phyloP scores from a whole-genome alignment of 2,329 filamentous ascomycete genomes.

The Aspergillus neoniger region DNA sequence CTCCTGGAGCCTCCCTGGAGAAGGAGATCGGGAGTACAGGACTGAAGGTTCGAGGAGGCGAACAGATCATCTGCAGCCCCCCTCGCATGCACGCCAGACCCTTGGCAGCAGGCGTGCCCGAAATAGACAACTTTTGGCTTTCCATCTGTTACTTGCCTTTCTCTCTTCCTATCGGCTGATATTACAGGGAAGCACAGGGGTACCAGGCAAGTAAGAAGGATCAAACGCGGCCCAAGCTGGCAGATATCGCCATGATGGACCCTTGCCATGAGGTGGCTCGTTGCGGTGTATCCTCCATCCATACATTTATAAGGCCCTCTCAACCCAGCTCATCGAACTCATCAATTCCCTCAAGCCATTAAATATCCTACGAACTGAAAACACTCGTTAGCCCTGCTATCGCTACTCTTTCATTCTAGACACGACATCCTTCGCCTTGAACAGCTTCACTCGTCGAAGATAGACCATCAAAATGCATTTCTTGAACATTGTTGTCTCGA shows the following conservation, averaged over 20 bases:
- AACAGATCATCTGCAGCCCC: conserved; percentile 16
- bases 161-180: not conserved
- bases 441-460: conserved; percentile 3
- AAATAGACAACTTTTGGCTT: conserved; percentile 11
- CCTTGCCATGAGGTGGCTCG: conserved; percentile 3
- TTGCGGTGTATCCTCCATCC: conserved; percentile 10
- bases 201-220: conserved; percentile 5
- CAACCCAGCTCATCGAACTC: not conserved
- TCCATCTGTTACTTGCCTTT: not conserved
- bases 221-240: conserved; percentile 1
- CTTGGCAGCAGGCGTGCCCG: conserved; percentile 6
- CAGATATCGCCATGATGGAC: not conserved
- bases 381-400: not conserved
- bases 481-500: conserved; percentile 22
- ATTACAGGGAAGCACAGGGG: not conserved
- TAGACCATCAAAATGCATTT: conserved; percentile 31
- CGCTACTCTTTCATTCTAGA: not conserved
- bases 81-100: conserved; percentile 16
- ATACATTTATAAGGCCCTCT: conserved; percentile 12
- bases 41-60: not conserved
- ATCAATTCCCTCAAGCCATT: conserved; percentile 2
- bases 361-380: not conserved
- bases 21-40: not conserved
- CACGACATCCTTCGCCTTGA: not conserved
- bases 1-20: conserved; percentile 2